Base-by-base conservation (phyloP, 2,329 filamentous ascomycete species). In the Hypoxylon sp. region DNA sequence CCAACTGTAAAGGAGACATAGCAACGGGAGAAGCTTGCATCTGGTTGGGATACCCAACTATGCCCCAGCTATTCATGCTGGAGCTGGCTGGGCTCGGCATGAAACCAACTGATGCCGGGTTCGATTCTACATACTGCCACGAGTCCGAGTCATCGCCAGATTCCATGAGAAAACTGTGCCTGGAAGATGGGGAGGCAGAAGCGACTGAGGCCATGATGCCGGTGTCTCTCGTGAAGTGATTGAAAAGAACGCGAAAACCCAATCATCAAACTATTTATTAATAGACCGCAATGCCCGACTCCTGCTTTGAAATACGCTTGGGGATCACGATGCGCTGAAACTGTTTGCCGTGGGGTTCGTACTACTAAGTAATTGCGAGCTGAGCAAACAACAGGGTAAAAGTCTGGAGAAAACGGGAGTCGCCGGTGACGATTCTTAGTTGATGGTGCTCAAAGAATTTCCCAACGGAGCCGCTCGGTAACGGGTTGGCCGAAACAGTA, bases 81-180 rank as follows among this genome's bases (percentile, higher is more conserved):
- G 81, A 80, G 69, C 80, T 84, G 9, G 80, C 80, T 4, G 85
- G 84, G 65, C 85, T 85, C 24, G 82, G 80, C 16, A 83, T 75
- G 64, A 85, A 83, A 16, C 78, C 80, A 55, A 73, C 71, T 22
- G 75, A 73, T n/a, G 74, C 69, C 11, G 75, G 73, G 45, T 73
- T 74, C 20, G 72, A 73, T 24, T 74, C 71, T 69, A 76, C 69
- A 72, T 75, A 71, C 53, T 77, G 74, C 75, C 74, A 76, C 8
- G 71, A 77, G 42, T 78, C 76, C 33, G 74, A 70, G 44, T 77
- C 76, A 20, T 78, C 76, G 16, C 71, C 70, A 28, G 75, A 77
- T 52, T 76, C 74, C 46, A 71, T 65, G 44, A 61, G 67, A 56
- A 75, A 76, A 59, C 68, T 71, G 45, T 73, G 68, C 45, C 65